Conservation (phyloP, 139 green algal genomes). For the Coelastrella sp. region DNA sequence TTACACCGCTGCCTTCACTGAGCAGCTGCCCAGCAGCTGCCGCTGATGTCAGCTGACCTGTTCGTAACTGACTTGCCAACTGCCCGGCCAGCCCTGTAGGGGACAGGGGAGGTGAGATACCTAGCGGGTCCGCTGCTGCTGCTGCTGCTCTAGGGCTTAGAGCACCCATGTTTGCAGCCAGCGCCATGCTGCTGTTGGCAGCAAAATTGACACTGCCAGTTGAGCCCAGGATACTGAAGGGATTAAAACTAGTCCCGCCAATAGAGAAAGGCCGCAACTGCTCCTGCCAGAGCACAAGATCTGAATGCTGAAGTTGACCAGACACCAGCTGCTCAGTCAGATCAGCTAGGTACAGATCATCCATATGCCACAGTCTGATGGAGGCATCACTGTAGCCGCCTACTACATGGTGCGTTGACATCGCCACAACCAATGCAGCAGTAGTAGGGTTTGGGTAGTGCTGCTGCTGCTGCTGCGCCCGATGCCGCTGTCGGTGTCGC, state of each 20-base stretch:
- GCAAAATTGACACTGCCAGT: background rate
- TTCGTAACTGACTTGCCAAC: background rate
- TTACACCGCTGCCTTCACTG: slow-evolving; percentile 12
- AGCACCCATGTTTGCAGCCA: background rate
- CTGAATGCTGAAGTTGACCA: slow-evolving; percentile 29
- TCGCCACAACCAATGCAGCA: slow-evolving; percentile 32
- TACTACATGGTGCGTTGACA: slow-evolving; percentile 7
- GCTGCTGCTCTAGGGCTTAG: background rate
- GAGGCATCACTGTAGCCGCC: slow-evolving; percentile 52
- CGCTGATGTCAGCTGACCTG: background rate
- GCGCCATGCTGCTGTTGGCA: background rate
- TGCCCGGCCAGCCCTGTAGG: slow-evolving; percentile 16
- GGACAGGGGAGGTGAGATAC: slow-evolving; percentile 5
- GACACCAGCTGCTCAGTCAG: slow-evolving; percentile 38
- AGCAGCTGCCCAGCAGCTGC: slow-evolving; percentile 24
- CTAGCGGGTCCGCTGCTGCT: background rate
- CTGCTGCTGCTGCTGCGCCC: background rate
- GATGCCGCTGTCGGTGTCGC: slow-evolving; percentile 17
- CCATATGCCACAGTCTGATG: slow-evolving; percentile 61
- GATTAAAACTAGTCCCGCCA: background rate
- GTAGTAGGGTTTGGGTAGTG: background rate
- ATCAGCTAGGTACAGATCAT: slow-evolving; percentile 56
- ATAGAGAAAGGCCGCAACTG: background rate
- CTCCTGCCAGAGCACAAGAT: slow-evolving; percentile 5
- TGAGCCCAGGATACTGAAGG: background rate